Evolutionary conservation across 768 basidiomycete species (phyloP).

Genomic region (Zangia roseola): DNA sequence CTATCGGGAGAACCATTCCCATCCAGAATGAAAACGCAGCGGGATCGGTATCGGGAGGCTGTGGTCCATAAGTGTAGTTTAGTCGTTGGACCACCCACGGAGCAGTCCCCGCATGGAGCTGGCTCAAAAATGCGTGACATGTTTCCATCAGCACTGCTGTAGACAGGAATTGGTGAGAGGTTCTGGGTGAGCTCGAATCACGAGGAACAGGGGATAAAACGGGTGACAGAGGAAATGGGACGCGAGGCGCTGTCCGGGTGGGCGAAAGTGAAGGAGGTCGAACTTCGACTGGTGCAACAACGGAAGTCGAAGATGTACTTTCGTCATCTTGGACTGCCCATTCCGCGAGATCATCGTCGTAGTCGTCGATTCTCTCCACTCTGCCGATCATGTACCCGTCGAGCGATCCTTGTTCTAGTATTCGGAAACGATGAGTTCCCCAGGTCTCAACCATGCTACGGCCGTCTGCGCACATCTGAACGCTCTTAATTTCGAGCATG

Average conservation of each 20-base stretch:
- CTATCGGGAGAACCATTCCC: conserved; percentile 85
- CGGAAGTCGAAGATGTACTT: conserved; percentile 8
- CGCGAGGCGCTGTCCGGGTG: conserved; percentile 14
- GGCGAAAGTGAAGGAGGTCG: conserved; percentile 6
- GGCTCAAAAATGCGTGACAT: conserved; percentile 61
- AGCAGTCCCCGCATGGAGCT: conserved; percentile 66
- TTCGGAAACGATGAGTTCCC: conserved; percentile 73
- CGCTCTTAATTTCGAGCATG: conserved; percentile 85
- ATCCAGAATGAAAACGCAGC: conserved; percentile 86
- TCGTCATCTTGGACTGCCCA: conserved; percentile 23
- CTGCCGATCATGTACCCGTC: conserved; percentile 91
- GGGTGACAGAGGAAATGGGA: conserved; percentile 10
- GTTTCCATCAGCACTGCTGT: conserved; percentile 41
- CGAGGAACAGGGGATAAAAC: not conserved
- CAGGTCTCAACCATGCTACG: conserved; percentile 81
- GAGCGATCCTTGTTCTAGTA: conserved; percentile 76
- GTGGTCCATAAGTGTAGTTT: conserved; percentile 71
- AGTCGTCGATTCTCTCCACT: conserved; percentile 57
- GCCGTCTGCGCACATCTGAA: conserved; percentile 88
- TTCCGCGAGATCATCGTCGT: conserved; percentile 33
- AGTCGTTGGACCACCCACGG: conserved; percentile 94
- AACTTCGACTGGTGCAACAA: not conserved
- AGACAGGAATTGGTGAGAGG: conserved; percentile 16
- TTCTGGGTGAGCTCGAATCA: conserved; percentile 1
- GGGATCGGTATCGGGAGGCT: conserved; percentile 62